Base-by-base conservation (phyloP, 1,284 basidiomycete species). In the Apiotrichum mycotoxinovorans region DNA sequence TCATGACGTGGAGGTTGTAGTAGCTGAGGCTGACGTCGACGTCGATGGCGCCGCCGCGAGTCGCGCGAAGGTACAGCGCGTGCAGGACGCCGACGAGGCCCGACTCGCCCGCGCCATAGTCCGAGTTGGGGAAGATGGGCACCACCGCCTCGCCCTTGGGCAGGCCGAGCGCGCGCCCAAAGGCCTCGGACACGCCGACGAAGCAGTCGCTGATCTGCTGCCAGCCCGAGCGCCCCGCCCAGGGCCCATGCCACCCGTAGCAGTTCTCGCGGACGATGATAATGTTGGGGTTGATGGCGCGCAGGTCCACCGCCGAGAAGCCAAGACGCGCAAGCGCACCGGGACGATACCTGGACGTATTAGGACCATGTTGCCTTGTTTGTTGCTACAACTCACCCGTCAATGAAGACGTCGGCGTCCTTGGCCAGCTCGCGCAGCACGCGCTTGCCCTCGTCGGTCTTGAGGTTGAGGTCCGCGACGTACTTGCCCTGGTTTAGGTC, bases 211-310 rank as follows among this genome's bases (percentile, higher is more conserved):
- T 33, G 17, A 56, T 52, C 48, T 56, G 54, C 46, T 59, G 57
- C 58, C 58, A 60, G 7, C 58, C 58, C n/a, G 25, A 43, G 26
- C 58, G 51, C 33, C 35, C 23, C 18, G 26, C 22, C 58, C 58
- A 60, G 1, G 58, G 58, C 0, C 58, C 58, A 34, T 56, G 54
- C 38, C 44, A 60, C 20, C 58, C 58, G 48, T 56, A 60, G 48
- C 58, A 60, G 58, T 52, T 60, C 44, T 60, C 54, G 43, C 54
- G 54, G 14, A 56, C 58, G 43, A 46, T 33, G 15, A 57, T 34
- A 33, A 52, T 23, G 3, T 20, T 30, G 1, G 54, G 51, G 52
- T 56, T 57, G 30, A 53, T n/a, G n/a, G 8, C 25, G 20, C 58
- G 54, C 38, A 60, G 47, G 7, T 34, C 37, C 3, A 45, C 58